Percentiles rank a stretch among this genome's conserved stretches.
phyloP scores from a whole-genome alignment of 2,329 filamentous ascomycete genomes.

The Clonostachys sp. region DNA sequence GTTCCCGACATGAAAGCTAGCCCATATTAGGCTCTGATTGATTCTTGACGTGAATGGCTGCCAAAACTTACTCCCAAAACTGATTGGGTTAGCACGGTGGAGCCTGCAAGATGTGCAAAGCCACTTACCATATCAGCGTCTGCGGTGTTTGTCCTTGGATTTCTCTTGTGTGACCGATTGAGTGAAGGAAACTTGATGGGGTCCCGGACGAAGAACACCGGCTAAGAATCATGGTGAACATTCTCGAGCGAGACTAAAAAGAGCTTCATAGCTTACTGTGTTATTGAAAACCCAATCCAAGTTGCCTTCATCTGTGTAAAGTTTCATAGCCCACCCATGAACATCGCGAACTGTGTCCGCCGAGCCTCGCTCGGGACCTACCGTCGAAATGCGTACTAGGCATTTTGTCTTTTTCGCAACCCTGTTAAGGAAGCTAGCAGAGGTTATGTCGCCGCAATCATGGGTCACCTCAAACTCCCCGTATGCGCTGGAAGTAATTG shows the following conservation, averaged over 20 bases:
- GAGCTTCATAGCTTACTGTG: slow-evolving; percentile 43
- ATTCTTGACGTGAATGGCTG: slow-evolving; percentile 8
- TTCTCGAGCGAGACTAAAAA: slow-evolving; percentile 42
- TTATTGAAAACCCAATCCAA: slow-evolving; percentile 60
- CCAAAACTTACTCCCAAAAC: slow-evolving; percentile 42
- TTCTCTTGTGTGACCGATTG: slow-evolving; percentile 74
- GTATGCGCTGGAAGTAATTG: slow-evolving; percentile 24
- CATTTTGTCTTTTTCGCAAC: slow-evolving; percentile 50
- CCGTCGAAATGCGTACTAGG: slow-evolving; percentile 66
- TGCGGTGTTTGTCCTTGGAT: slow-evolving; percentile 67
- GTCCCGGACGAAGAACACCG: slow-evolving; percentile 62
- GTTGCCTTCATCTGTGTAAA: slow-evolving; percentile 68
- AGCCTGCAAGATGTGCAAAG: neutral
- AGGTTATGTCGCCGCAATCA: slow-evolving; percentile 51
- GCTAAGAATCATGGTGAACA: slow-evolving; percentile 47
- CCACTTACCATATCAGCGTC: slow-evolving; percentile 52
- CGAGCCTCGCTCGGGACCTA: slow-evolving; percentile 63
- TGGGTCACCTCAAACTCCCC: slow-evolving; percentile 56
- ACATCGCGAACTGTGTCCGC: slow-evolving; percentile 66
- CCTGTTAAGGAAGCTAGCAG: slow-evolving; percentile 45
- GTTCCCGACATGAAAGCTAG: slow-evolving; percentile 16
- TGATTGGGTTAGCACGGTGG: neutral
- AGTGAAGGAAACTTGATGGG: slow-evolving; percentile 71
- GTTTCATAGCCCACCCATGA: slow-evolving; percentile 56
- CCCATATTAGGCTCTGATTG: neutral